Evolutionary conservation across 768 basidiomycete genomes (phyloP), one percentile per base, ranked within the genome.

Genomic region (Lactarius akahatsu): DNA sequence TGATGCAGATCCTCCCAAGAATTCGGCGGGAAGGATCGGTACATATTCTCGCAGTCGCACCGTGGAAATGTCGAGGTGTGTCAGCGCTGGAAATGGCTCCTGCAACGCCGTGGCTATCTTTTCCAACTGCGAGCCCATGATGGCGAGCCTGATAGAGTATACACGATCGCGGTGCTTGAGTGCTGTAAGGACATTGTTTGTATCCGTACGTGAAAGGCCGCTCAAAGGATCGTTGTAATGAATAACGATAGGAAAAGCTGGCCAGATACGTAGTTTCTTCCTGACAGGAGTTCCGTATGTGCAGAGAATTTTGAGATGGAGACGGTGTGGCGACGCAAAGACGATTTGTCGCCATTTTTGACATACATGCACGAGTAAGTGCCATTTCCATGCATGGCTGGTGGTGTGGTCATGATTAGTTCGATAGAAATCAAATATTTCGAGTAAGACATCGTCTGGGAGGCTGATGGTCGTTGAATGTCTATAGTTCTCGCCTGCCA

Each of bases 1-100:
- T 89, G 90, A 92, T 95, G 94, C 94, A 94, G 20, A 34, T 0
- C 15, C 40, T 30, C 7, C 16, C 28, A 28, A 20, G 34, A 40
- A 30, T 28, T 26, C 10, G 26, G 20, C n/a, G 10, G 47, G n/a
- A n/a, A 47, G n/a, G n/a, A 11, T n/a, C 10, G 47, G n/a, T n/a
- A 10, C 4, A 47, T 11, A 11, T 10, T 10, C 9, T 23, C 23
- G 10, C 3, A 4, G 10, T 30, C 30, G 30, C 30, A 30, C 30
- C n/a, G 47, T 23, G 3, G 2, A 47, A 47, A 47, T n/a, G 9
- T 10, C 9, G 20, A 47, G 47, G 11, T 11, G 47, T 1, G 47
- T 47, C 10, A 47, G 47, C 10, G 3, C 20, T n/a, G 47, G 47
- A 23, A 47, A 47, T 47, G 47, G 47, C 47, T 23, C 11, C 47